Percentiles rank a stretch among this genome's conserved stretches.
Evolutionary conservation across 78 protist species (phyloP).

Genomic region (slime mould (Dictyostelium discoideum)): dicty_2.7 NC_007091.3:2373001-2373500

Average conservation of each 20-base stretch:
- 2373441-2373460: not conserved
- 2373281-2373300: not conserved
- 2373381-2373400: not conserved
- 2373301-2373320: not conserved
- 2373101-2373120: not conserved
- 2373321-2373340: not conserved
- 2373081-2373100: not conserved
- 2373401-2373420: not conserved
- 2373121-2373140: conserved; percentile 1
- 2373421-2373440: not conserved
- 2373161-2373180: conserved; percentile 11
- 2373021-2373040: not conserved
- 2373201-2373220: not conserved
- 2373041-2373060: not conserved
- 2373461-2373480: not conserved
- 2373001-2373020: not conserved
- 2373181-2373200: not conserved
- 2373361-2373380: not conserved
- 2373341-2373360: not conserved
- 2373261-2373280: not conserved
- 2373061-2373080: not conserved
- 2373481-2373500: not conserved
- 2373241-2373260: not conserved
- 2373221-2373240: not conserved
- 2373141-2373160: not conserved